Percentiles rank a stretch among this genome's conserved stretches.
These are phyloP conservation scores for Colletotrichum nymphaeae DNA, from an alignment of 2,329 filamentous ascomycete species.

Conservation along the genomic window DNA sequence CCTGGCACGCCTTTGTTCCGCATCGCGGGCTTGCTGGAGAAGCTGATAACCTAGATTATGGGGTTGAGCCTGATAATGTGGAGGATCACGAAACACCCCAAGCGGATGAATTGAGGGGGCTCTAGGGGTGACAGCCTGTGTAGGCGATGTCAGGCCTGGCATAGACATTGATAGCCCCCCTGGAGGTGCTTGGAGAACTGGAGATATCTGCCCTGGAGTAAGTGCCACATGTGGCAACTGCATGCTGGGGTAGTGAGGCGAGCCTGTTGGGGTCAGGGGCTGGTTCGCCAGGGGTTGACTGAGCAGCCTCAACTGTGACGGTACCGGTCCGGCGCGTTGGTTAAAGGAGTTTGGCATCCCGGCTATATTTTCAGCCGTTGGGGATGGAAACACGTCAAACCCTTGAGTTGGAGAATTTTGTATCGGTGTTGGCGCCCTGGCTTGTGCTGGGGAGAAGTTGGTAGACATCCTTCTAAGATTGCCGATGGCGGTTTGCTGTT, in stretches of 20 bases:
- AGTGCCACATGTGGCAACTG: constrained; percentile 11
- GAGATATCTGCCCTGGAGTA: constrained; percentile 8
- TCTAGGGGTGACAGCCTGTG: not conserved
- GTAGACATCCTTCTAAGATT: constrained; percentile 2
- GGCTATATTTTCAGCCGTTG: not conserved
- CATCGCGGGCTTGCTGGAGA: constrained; percentile 6
- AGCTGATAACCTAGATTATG: not conserved
- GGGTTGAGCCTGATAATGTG: not conserved
- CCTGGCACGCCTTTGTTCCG: not conserved
- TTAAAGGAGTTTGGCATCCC: not conserved
- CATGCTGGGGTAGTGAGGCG: constrained; percentile 12
- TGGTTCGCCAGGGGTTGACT: constrained; percentile 1
- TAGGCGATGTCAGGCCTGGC: constrained; percentile 16
- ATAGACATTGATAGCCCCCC: constrained; percentile 23
- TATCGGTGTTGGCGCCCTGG: not conserved
- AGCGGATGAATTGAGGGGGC: not conserved
- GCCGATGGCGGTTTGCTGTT: constrained; percentile 6
- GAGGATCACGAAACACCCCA: not conserved
- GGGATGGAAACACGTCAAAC: constrained; percentile 22
- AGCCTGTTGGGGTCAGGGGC: constrained; percentile 24
- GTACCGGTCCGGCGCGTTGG: not conserved
- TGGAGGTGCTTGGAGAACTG: constrained; percentile 22
- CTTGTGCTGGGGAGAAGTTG: not conserved
- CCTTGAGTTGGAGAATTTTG: not conserved
- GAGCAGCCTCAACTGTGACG: constrained; percentile 9